Conservation (phyloP, 768 basidiomycete genomes). For the Hygrophoropsis aurantiaca region DNA sequence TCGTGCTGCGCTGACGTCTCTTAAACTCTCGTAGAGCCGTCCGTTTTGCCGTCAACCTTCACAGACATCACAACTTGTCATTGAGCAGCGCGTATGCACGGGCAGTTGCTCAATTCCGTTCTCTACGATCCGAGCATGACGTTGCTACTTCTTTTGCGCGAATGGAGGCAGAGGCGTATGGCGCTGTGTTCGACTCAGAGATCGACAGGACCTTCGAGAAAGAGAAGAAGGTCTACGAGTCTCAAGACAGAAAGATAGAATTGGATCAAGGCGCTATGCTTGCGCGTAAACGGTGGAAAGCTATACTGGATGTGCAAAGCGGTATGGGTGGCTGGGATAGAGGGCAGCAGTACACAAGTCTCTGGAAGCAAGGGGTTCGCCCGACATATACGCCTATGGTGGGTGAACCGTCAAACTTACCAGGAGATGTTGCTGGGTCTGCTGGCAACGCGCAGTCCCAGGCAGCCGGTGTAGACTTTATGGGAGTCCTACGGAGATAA, state of each 20-base stretch:
- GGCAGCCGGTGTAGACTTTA: conserved; percentile 10
- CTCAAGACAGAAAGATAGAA: conserved; percentile 56
- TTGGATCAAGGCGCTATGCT: conserved; percentile 59
- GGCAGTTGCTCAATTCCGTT: conserved; percentile 83
- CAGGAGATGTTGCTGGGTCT: conserved; percentile 24
- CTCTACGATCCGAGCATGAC: conserved; percentile 83
- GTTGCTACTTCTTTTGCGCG: conserved; percentile 74
- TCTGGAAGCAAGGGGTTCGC: conserved; percentile 70
- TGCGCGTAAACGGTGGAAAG: conserved; percentile 78
- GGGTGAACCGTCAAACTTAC: conserved; percentile 20
- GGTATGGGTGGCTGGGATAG: conserved; percentile 59
- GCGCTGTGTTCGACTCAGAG: conserved; percentile 64
- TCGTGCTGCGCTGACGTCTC: conserved; percentile 10
- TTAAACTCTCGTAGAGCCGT: conserved; percentile 65
- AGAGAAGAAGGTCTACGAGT: conserved; percentile 60
- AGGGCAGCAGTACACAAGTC: conserved; percentile 67
- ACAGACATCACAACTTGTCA: conserved; percentile 59
- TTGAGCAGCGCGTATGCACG: conserved; percentile 78
- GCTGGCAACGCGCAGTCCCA: not conserved
- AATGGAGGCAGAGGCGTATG: conserved; percentile 77
- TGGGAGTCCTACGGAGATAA: conserved; percentile 3
- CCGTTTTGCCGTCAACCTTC: conserved; percentile 76
- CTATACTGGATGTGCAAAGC: conserved; percentile 48
- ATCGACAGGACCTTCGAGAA: conserved; percentile 59
- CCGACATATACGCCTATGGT: conserved; percentile 66